Base-by-base conservation (phyloP, 768 basidiomycete genomes). In the Boletus coccyginus region DNA sequence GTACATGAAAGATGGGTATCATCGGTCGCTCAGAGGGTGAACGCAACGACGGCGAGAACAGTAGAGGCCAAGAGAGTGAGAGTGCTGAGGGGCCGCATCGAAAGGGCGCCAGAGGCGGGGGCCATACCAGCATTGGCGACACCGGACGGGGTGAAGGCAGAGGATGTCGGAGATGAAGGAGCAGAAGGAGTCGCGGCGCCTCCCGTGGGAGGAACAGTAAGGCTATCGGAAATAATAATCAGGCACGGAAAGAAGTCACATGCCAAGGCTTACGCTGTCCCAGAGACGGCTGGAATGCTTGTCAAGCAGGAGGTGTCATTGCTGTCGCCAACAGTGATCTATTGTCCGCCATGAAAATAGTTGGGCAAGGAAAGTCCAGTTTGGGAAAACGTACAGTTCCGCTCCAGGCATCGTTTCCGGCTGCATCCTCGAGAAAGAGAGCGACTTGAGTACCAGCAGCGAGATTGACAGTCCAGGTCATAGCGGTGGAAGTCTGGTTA, bases 341-440 rank as follows among this genome's bases (percentile, higher is more conserved):
- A 39, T 52, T 24, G 27, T 44, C 8, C 36, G 7, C 8, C 19
- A 49, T 50, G 29, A 31, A 10, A 46, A 47, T 33, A 11, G 14
- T 29, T 6, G 41, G 36, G 17, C 11, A 40, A 32, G 17, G 40
- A 21, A 24, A 31, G 11, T 17, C 1, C 11, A 13, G 19, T 44
- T 27, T 16, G 36, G 14, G 46, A 42, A 44, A 17, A 77, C 83
- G 66, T 57, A 90, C 89, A 12, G 60, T 62, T 36, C 73, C 76
- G 60, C 81, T 84, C 90, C 90, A 92, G 4, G 80, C 88, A 62
- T 90, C 87, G 4, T 85, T 66, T 31, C 74, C 81, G 35, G 63
- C 52, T 2, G 71, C 63, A 65, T 90, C 87, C 57, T 79, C 68
- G 17, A 89, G 58, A 16, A 79, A 85, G 33, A 90, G 58, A 59